Evolutionary conservation across 371 early-diverging fungal species (phyloP), one percentile per base, ranked within the genome.

Genomic region (Mucor circinelloides): DNA sequence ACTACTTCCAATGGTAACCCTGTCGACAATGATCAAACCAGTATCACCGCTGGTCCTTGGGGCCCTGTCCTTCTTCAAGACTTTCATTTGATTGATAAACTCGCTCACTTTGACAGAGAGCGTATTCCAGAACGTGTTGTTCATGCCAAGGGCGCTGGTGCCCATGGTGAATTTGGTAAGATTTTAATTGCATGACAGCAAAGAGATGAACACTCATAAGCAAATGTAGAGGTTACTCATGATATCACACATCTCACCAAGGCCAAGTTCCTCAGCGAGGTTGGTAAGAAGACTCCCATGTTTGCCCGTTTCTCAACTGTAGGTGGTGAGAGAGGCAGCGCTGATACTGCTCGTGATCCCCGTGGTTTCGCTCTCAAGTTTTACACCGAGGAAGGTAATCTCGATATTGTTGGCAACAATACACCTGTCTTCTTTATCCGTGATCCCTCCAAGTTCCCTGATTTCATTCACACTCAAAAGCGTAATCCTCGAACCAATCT

Each of bases 281-380:
- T 89, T 21, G 93, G 93, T 65, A 92, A 87, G 74, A 86, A 84
- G 68, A 93, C 93, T 8, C 93, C 91, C 1, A 66, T 89, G 23
- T 93, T 93, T 73, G 70, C 84, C 8, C 89, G 94, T 50, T 92
- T 92, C 81, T 92, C 93, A n/a, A 90, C 89, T n/a, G 93, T 92
- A 10, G 89, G 88, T 59, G 92, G 92, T 48, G 91, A 90, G 74
- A 81, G 73, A 57, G 92, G 93, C 42, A 81, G 84, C 10, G 85
- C 89, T 15, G 91, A 93, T 67, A 88, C 89, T 46, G 88, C 83
- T 13, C 85, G 93, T 54, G 92, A 93, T 66, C 89, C 89, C n/a
- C 86, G 92, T 48, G 94, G 93, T 17, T 90, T 91, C 65, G 85
- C 92, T 21, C 73, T 91, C 75, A 90, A 90, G 75, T 87, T 90